These are phyloP conservation scores for Melanogaster broomeanus DNA, from an alignment of 768 basidiomycete species.

Conservation along the genomic window DNA sequence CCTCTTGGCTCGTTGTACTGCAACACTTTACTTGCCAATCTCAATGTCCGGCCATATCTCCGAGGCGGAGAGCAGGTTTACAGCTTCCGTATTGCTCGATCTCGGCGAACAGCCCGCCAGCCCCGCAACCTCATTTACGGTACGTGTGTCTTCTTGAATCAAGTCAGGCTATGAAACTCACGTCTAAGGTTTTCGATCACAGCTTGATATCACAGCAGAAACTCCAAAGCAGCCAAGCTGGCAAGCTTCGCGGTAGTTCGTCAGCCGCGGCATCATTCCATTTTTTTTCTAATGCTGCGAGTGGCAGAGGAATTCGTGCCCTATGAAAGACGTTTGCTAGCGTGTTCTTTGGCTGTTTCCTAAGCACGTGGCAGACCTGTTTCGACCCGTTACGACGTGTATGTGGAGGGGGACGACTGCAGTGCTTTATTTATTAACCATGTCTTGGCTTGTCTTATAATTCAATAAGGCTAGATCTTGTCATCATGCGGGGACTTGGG, in stretches of 20 bases:
- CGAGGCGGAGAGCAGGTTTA: not conserved
- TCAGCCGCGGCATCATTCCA: not conserved
- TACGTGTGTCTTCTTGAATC: not conserved
- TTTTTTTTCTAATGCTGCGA: not conserved
- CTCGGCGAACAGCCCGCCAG: not conserved
- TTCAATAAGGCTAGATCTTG: too few relatives aligned
- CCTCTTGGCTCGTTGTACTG: conserved; percentile 24
- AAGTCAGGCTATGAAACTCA: not conserved
- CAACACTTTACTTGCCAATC: conserved; percentile 21
- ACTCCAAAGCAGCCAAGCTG: not conserved
- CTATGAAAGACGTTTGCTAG: not conserved
- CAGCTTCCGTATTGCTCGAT: not conserved
- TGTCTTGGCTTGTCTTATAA: too few relatives aligned
- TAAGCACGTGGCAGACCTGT: too few relatives aligned
- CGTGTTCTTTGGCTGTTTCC: not conserved
- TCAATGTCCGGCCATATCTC: conserved; percentile 8
- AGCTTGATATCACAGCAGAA: not conserved
- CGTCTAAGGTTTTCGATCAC: not conserved
- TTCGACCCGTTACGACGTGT: too few relatives aligned
- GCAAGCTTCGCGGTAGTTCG: not conserved
- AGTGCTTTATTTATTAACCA: too few relatives aligned
- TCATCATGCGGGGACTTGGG: too few relatives aligned
- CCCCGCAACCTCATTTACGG: not conserved
- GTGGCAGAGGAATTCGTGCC: not conserved
- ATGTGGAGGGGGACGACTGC: too few relatives aligned